Conservation (phyloP, 495 filamentous ascomycete species). For the Rhizodiscina lignyota region DNA sequence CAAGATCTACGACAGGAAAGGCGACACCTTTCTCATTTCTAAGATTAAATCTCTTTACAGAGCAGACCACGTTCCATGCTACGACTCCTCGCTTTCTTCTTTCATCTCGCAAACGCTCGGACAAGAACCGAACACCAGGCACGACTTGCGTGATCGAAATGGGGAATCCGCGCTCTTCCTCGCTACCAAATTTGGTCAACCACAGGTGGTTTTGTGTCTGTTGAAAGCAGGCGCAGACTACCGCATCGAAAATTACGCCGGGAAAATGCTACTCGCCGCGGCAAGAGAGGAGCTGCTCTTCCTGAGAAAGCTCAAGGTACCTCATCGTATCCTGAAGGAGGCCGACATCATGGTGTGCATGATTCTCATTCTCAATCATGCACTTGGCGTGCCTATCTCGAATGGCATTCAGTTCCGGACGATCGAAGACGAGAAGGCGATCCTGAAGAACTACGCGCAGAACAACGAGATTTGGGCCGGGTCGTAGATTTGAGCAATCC, state of each 20-base stretch:
- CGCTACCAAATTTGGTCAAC: neutral
- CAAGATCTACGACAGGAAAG: neutral
- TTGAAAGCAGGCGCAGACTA: neutral
- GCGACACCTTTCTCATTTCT: neutral
- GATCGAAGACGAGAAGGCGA: too few species aligned
- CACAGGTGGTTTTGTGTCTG: neutral
- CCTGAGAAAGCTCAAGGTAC: neutral
- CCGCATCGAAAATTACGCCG: neutral
- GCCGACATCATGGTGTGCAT: neutral
- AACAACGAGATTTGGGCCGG: too few species aligned
- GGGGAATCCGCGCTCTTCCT: neutral
- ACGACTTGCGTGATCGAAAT: neutral
- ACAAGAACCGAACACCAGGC: neutral
- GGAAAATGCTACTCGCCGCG: neutral
- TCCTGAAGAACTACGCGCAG: too few species aligned
- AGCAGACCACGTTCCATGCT: too few species aligned
- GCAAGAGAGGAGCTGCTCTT: neutral
- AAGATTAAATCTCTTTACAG: neutral
- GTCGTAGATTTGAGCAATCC: too few species aligned
- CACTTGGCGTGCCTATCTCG: too few species aligned
- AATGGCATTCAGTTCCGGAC: too few species aligned
- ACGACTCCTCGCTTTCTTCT: too few species aligned
- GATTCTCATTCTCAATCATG: neutral
- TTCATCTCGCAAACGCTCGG: neutral
- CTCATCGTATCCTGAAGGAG: neutral